Evolutionary conservation across 371 early-diverging fungal genomes (phyloP), one percentile per base, ranked within the genome.

Genomic region (Fennellomyces sp.): DNA sequence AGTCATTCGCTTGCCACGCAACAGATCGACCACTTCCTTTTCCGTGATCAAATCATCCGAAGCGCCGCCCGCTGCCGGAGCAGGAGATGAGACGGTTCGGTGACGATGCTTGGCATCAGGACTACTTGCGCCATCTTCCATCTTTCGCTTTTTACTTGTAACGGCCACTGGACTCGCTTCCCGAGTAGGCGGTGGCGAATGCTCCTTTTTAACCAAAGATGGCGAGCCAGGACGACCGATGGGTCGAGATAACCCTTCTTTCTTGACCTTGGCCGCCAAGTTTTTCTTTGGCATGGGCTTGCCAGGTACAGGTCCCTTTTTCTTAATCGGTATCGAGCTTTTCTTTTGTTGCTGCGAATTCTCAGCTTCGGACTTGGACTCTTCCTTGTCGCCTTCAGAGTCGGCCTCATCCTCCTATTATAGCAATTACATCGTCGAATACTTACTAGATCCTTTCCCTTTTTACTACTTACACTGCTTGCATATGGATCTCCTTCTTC

Each of bases 401-500:
- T 76, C 83, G 3, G 80, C 65, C 56, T 83, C 80, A 29, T 81
- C 76, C 25, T 77, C 75, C 78, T 83, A 56, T 29, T 12, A 23
- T 29, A 19, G 6, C 39, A 6, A 7, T 35, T 53, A 56, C 11
- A 31, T 17, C 8, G 13, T 33, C 29, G 21, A 6, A 33, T 19
- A 27, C 19, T 33, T 52, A 27, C 29, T 30, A 3, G 31, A 52
- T 52, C 11, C 3, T 3, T 52, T 52, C 13, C 12, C 15, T 39
- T 39, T 15, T 39, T 48, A 15, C 25, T 55, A 75, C 84, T 75
- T 75, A 81, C 79, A 72, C 87, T 81, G 3, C 85, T 81, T 4
- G 85, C 86, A 76, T 91, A 93, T 2, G 91, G 90, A 65, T 87
- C 82, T 28, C 73, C 79, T 8, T 86, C 88, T 27, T 92, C 91